These are phyloP conservation scores for Aspergillus sp. DNA, from an alignment of 2,329 filamentous ascomycete genomes.

Conservation along the genomic window DNA sequence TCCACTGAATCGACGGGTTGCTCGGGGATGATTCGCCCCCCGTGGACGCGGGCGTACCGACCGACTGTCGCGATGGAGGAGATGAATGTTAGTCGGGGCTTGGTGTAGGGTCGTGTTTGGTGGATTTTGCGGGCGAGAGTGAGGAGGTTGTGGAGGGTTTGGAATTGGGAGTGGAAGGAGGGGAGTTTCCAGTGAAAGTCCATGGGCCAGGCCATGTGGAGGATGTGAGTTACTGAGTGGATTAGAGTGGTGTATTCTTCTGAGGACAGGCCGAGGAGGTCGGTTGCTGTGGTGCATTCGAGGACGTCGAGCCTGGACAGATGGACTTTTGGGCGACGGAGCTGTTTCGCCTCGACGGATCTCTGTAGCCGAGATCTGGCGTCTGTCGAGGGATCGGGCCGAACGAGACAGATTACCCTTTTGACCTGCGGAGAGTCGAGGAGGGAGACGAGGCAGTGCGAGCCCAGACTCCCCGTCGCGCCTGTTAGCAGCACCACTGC, in stretches of 20 bases:
- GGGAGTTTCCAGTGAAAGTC: neutral
- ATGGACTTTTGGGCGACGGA: neutral
- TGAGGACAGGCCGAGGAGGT: neutral
- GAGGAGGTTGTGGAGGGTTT: conserved; percentile 1
- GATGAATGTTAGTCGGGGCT: conserved; percentile 7
- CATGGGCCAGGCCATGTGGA: conserved; percentile 17
- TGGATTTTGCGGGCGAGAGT: neutral
- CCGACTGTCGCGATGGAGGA: conserved; percentile 12
- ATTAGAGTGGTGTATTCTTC: neutral
- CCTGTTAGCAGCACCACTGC: conserved; percentile 4
- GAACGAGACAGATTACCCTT: neutral
- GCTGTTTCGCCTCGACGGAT: neutral
- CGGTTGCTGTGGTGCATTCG: neutral
- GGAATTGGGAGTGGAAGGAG: conserved; percentile 8
- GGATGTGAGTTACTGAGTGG: conserved; percentile 3
- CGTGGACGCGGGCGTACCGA: conserved; percentile 1
- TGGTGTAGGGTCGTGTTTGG: no score
- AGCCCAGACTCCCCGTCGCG: neutral
- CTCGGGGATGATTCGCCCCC: neutral
- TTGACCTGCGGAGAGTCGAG: neutral
- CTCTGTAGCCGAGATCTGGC: neutral
- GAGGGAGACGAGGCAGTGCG: neutral
- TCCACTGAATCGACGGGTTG: neutral
- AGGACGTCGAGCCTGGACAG: neutral
- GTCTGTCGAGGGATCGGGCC: neutral